Evolutionary conservation across 2,329 filamentous ascomycete genomes (phyloP).

Genomic region (Colletotrichum shisoi): DNA sequence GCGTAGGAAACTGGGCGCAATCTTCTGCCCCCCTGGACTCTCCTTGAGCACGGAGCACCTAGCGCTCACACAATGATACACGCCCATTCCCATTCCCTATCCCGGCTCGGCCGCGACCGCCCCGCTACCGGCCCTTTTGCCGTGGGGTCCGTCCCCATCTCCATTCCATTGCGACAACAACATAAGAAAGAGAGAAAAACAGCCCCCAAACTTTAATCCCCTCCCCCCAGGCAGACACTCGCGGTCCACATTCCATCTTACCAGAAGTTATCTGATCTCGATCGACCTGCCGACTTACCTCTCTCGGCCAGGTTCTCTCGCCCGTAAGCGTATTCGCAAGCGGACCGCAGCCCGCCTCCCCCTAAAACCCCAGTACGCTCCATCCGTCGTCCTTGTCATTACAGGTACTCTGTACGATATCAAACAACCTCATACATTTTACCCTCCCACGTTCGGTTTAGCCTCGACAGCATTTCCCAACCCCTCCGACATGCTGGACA

Average conservation of each 20-base stretch:
- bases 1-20: background rate
- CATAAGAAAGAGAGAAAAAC: background rate
- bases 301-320: background rate
- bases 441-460: background rate
- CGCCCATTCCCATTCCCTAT: background rate
- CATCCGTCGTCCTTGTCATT: background rate
- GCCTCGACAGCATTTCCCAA: background rate
- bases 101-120: background rate
- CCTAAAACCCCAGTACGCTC: background rate
- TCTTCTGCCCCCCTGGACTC: background rate
- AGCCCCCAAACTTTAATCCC: conserved; percentile 7
- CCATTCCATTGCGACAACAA: background rate
- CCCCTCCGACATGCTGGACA: background rate
- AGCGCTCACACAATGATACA: background rate
- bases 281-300: conserved; percentile 1
- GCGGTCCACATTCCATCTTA: background rate
- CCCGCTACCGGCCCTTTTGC: background rate
- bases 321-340: conserved; percentile 32
- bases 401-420: background rate
- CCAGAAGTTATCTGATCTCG: conserved; percentile 12
- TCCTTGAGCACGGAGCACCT: conserved; percentile 8
- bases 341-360: background rate
- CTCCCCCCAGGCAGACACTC: background rate
- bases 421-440: background rate
- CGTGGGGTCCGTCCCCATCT: background rate